phyloP scores from a whole-genome alignment of 2,329 filamentous ascomycete species.

The Fusarium sterilihyphosum region DNA sequence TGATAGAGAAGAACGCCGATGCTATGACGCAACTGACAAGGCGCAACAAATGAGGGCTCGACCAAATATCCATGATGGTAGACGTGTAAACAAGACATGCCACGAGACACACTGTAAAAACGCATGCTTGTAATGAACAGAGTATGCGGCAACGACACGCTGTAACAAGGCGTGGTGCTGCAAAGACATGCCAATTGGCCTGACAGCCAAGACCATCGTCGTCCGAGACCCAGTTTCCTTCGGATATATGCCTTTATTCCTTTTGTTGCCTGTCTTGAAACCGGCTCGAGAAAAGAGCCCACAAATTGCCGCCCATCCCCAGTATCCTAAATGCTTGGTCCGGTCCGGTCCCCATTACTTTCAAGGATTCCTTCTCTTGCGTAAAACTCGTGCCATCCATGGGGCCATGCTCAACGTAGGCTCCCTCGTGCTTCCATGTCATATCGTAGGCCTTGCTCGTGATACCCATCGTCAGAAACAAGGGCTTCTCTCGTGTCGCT shows the following conservation, averaged over 20 bases:
- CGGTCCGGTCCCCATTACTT: background rate
- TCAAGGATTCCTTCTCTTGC: slow-evolving; percentile 12
- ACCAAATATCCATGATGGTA: background rate
- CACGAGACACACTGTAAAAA: background rate
- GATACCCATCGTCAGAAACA: background rate
- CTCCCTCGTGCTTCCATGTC: background rate
- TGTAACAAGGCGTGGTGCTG: background rate
- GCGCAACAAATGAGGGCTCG: slow-evolving; percentile 6
- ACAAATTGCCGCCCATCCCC: slow-evolving; percentile 28
- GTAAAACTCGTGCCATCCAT: slow-evolving; percentile 7
- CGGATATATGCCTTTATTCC: slow-evolving; percentile 9
- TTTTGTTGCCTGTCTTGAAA: slow-evolving; percentile 21
- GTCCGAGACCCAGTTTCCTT: background rate
- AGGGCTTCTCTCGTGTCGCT: slow-evolving; percentile 9
- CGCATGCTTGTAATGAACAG: too few relatives aligned
- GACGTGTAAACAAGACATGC: background rate
- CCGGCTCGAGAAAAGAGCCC: slow-evolving; percentile 22
- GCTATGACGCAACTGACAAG: slow-evolving; percentile 39
- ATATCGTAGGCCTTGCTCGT: background rate
- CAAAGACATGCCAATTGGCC: background rate
- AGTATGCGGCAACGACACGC: background rate
- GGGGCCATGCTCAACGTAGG: background rate
- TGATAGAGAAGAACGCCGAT: slow-evolving; percentile 35
- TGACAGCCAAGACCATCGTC: slow-evolving; percentile 6
- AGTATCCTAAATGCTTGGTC: slow-evolving; percentile 11